Evolutionary conservation across 345 rosid species (phyloP), one percentile per base, ranked within the genome.

Genomic region (Carallia pectinifolia): DNA sequence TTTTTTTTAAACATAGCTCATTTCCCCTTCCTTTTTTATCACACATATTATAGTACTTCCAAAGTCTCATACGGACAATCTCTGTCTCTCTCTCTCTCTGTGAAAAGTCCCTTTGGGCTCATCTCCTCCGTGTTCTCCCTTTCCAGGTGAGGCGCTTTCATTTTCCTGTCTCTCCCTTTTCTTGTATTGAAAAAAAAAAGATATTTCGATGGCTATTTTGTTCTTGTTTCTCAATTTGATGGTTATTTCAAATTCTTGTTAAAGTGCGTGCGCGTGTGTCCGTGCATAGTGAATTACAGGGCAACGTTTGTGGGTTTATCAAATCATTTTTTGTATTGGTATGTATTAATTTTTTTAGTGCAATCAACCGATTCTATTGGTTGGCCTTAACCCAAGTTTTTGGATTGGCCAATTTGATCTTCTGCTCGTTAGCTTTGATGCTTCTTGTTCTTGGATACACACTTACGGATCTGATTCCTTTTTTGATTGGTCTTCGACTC

Each of bases 91-190:
- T 23, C 12, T 58, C 4, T 63, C n/a, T 9, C 16, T 5, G 1
- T 70, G 7, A n/a, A 23, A 9, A 7, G 10, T 67, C 50, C 62
- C 12, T 27, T 36, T n/a, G 54, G 30, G 30, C 38, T 30, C 30
- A 7, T 64, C 53, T 12, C 54, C 55, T 58, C 65, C 53, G 44
- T 70, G 62, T 6, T 67, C 69, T 69, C 34, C 10, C 6, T 55
- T 55, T 50, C 36, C 19, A 72, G 74, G 79, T 75, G 1, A 33
- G 31, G 6, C 34, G 17, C 13, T 48, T 58, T 59, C 33, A n/a
- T 9, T 62, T 44, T 55, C 17, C 31, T 17, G 6, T 1, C 23
- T 60, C 3, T 2, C 16, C 16, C 17, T 3, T 13, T 44, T 9
- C 13, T 44, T 1, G 10, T 0, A 12, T 0, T 10, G 3, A 44